phyloP scores from a whole-genome alignment of 2,329 filamentous ascomycete genomes.

The Fusarium coicis region DNA sequence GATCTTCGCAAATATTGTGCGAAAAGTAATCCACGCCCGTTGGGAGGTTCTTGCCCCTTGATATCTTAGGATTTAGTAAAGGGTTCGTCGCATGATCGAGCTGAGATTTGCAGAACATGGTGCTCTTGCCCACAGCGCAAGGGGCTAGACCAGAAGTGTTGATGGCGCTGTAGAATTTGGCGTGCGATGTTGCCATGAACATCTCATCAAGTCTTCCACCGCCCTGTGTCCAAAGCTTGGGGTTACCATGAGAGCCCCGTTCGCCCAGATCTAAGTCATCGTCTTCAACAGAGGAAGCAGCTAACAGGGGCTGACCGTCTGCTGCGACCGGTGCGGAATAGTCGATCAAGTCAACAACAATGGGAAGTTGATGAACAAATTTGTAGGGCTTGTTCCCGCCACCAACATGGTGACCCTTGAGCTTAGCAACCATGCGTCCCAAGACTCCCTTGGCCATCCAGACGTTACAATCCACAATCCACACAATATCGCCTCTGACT shows the following conservation, averaged over 20 bases:
- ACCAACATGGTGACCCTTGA: conserved; percentile 72
- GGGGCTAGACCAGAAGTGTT: conserved; percentile 91
- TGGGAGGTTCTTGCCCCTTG: conserved; percentile 56
- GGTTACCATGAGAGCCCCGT: conserved; percentile 34
- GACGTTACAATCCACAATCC: conserved; percentile 96
- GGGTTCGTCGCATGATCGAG: conserved; percentile 77
- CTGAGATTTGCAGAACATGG: conserved; percentile 96
- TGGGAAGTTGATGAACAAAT: conserved; percentile 92
- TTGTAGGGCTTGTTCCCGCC: conserved; percentile 74
- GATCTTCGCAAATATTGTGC: conserved; percentile 96
- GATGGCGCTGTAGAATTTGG: conserved; percentile 98
- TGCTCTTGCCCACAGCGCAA: conserved; percentile 95
- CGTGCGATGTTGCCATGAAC: conserved; percentile 93
- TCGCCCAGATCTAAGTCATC: conserved; percentile 37
- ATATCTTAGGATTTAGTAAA: conserved; percentile 56
- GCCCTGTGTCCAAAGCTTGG: conserved; percentile 56
- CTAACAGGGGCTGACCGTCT: conserved; percentile 47
- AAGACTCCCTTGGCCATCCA: conserved; percentile 86
- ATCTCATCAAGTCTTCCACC: conserved; percentile 92
- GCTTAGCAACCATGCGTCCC: conserved; percentile 87
- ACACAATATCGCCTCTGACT: conserved; percentile 86
- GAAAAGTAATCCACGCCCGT: conserved; percentile 91
- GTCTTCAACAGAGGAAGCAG: conserved; percentile 47
- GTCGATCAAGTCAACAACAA: conserved; percentile 79
- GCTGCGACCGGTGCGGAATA: conserved; percentile 34